Base-by-base conservation (phyloP, 305 asterid genomes). In the Striga hermonthica region DNA sequence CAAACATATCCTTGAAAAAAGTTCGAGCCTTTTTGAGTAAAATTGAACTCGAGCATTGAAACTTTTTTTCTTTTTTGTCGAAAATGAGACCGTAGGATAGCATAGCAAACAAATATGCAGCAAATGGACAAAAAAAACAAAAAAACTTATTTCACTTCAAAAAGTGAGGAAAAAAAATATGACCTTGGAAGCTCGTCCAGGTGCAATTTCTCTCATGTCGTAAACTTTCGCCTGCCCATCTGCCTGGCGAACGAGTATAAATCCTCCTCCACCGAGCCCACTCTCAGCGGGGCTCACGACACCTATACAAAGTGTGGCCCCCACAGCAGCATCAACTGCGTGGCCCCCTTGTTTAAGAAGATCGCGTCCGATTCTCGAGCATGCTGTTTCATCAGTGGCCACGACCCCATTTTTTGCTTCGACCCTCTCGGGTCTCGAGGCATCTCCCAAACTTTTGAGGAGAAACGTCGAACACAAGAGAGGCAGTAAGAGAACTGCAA, bases 321-420 rank as follows among this genome's bases (percentile, higher is more conserved):
- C 82, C 15, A 82, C 84, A 7, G 82, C 70, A 50, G 86, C 82
- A 75, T 82, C 87, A 13, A 82, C 76, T 44, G 87, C 87, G 13
- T 77, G 84, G 0, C 87, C 87, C 43, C 82, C 84, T 45, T 64
- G 70, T 1, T 39, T 16, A 43, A 82, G 81, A 9, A 67, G 54
- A 38, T 77, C 60, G 41, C 69, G 13, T 54, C 87, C 87, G 6
- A 82, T 76, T 50, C 28, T 16, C 10, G 73, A 68, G 72, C 72
- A 67, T 55, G 8, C 35, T 2, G 71, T 66, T 41, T 66, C 64
- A 41, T 66, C 71, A 22, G 71, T 66, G 36, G 63, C 63, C 34
- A 66, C 64, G 3, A 66, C 64, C 10, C 71, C 71, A 3, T 39
- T 9, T 11, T 2, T 4, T 28, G 2, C 63, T 40, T 11, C 37